Base-by-base conservation (phyloP, 148 eudicot species). In the Rhododendron mucronatum region DNA sequence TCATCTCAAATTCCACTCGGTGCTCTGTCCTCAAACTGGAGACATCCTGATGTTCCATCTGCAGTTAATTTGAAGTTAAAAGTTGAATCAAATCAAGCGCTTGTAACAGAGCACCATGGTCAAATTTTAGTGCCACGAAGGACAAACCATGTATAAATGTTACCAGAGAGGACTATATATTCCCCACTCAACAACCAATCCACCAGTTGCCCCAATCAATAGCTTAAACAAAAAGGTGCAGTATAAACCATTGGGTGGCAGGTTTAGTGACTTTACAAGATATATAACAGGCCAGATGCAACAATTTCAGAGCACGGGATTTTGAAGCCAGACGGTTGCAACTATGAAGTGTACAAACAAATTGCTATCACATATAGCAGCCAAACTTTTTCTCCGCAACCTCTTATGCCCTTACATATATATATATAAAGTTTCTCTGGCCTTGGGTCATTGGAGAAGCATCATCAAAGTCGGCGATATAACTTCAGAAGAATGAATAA, bases 21-120 rank as follows among this genome's bases (percentile, higher is more conserved):
- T 77, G 85, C 57, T 67, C 50, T 81, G 35, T 26, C 23, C 48
- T 69, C 65, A 78, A 65, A 33, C 55, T 78, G 71, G 82, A 85
- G 55, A 78, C 67, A 63, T 83, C 82, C 23, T 86, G 85, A 21
- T 82, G 37, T 61, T 71, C 90, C 91, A 91, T 91, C 88, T 87
- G 86, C 76, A 67, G 51, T 83, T 69, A 67, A 69, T 8, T 83
- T 9, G 61, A 26, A 26, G 61, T 79, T 57, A 76, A 82, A 80
- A 47, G 35, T 20, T 76, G 13, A 76, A 76, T 20, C 81, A 11
- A 48, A 20, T 30, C 80, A 35, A 48, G 65, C 33, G 28, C 28
- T 59, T 82, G 18, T 35, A 82, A 59, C 48, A 82, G 20, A 82
- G 41, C 26, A 82, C 16, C 1, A 33, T 26, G 14, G 71, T 57